Evolutionary conservation across 495 filamentous ascomycete species (phyloP), one percentile per base, ranked within the genome.

Genomic region (Sporormia fimetaria): DNA sequence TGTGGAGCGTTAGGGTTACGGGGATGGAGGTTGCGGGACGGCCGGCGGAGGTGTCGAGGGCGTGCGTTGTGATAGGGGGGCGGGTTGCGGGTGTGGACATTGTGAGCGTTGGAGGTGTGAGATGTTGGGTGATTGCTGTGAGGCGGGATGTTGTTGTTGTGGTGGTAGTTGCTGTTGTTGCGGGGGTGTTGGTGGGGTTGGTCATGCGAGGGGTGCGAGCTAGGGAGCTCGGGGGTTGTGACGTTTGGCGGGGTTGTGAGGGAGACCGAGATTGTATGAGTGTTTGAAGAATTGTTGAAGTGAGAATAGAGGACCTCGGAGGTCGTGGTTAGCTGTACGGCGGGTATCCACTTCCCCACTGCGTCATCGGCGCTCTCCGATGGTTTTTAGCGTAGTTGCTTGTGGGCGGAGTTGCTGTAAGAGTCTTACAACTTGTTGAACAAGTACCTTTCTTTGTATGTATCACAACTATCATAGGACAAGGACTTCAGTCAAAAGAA

Each of bases 41-140:
- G 27, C 82, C 83, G 27, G 77, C 71, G 20, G 80, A 62, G 20
- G 71, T 78, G 52, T 76, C 72, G 37, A 85, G 72, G 56, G 78
- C 78, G 60, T 92, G 85, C 60, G 76, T 80, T 58, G 93, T 82
- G 44, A 80, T 79, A 24, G 75, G 73, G 24, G 84, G 83, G 34
- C 82, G 83, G 3, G 26, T 46, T 11, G 35, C 16, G 41, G 34
- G 21, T 3, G 33, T 21, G 5, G 40, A 22, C 12, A 26, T 23
- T 2, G 40, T 22, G 17, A 34, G 18, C 21, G 24, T n/a, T n/a
- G n/a, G 16, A 10, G 29, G 3, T 15, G 37, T 4, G 29, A 34
- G 38, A 21, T 49, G 29, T 6, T 3, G 6, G 8, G 43, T 24
- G 21, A 40, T 20, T 6, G 35, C 27, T 15, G 35, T 11, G 6